These are phyloP conservation scores for Corinectria fuckeliana DNA, from an alignment of 2,329 filamentous ascomycete species.

Conservation along the genomic window DNA sequence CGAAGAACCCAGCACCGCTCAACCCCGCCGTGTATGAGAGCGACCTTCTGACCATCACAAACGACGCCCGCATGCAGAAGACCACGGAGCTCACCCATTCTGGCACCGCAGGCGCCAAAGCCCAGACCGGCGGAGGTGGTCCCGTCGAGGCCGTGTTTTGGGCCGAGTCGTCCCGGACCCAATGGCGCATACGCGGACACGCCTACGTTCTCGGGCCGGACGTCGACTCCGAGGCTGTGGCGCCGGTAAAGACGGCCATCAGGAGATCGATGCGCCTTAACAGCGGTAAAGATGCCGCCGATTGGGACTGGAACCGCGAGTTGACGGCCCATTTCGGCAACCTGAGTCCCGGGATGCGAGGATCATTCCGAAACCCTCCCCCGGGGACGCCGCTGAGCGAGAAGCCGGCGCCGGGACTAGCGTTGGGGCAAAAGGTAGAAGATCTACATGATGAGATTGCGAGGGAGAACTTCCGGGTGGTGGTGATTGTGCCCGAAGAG, in stretches of 20 bases:
- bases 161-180: conserved; percentile 71
- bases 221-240: conserved; percentile 53
- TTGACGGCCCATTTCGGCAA: conserved; percentile 91
- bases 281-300: conserved; percentile 43
- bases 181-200: conserved; percentile 84
- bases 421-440: conserved; percentile 69
- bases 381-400: conserved; percentile 68
- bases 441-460: conserved; percentile 75
- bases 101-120: conserved; percentile 47
- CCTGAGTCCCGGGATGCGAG: conserved; percentile 79
- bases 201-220: conserved; percentile 79
- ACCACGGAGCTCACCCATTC: conserved; percentile 66
- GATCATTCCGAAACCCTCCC: conserved; percentile 74
- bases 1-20: conserved; percentile 72
- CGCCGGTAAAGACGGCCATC: conserved; percentile 66
- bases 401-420: conserved; percentile 50
- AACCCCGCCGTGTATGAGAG: conserved; percentile 76
- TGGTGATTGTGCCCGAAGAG: conserved; percentile 80
- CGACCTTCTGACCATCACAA: conserved; percentile 84
- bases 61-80: conserved; percentile 89
- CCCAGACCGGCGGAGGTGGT: conserved; percentile 65
- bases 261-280: conserved; percentile 64
- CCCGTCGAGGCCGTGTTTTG: conserved; percentile 86
- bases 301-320: conserved; percentile 82
- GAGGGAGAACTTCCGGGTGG: conserved; percentile 78